A percentile compares a stretch with the other conserved stretches of the same genome.
Conservation (phyloP, 805 yeast genomes). For the Nakazawaea wyomingensis region DNA sequence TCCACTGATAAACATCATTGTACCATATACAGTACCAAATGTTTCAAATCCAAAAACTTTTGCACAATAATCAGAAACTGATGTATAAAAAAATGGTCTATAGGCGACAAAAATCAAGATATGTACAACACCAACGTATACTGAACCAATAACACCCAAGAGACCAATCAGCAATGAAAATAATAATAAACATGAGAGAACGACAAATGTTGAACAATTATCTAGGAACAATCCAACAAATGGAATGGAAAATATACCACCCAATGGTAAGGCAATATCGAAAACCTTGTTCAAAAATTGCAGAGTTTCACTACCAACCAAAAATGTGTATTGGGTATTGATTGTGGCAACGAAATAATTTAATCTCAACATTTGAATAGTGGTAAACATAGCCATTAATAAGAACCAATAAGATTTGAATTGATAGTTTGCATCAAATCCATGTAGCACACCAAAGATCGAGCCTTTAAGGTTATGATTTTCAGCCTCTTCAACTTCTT, state of each 20-base stretch:
- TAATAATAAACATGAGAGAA: slow-evolving; percentile 33
- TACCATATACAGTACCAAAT: slow-evolving; percentile 55
- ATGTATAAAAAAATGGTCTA: slow-evolving; percentile 56
- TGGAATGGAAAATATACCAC: slow-evolving; percentile 51
- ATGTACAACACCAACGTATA: slow-evolving; percentile 37
- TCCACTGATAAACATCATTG: slow-evolving; percentile 50
- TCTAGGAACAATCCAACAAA: slow-evolving; percentile 49
- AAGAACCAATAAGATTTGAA: slow-evolving; percentile 48
- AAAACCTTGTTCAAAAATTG: slow-evolving; percentile 39
- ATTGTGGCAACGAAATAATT: slow-evolving; percentile 57
- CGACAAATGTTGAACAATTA: slow-evolving; percentile 40
- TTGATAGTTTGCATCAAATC: slow-evolving; percentile 43
- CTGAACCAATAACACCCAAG: slow-evolving; percentile 40
- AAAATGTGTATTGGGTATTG: slow-evolving; percentile 46
- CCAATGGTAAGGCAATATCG: slow-evolving; percentile 51
- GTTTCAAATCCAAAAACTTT: slow-evolving; percentile 61
- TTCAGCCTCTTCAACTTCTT: slow-evolving; percentile 38
- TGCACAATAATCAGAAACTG: slow-evolving; percentile 53
- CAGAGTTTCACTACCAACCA: slow-evolving; percentile 35
- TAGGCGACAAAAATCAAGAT: slow-evolving; percentile 45
- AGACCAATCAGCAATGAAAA: slow-evolving; percentile 43
- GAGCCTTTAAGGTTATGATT: slow-evolving; percentile 31
- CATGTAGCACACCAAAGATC: slow-evolving; percentile 50
- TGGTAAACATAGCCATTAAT: slow-evolving; percentile 44
- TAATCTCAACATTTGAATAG: slow-evolving; percentile 51